phyloP scores from a whole-genome alignment of 192 early-diverging fungal genomes.

The Phlyctochytrium planicorne region DNA sequence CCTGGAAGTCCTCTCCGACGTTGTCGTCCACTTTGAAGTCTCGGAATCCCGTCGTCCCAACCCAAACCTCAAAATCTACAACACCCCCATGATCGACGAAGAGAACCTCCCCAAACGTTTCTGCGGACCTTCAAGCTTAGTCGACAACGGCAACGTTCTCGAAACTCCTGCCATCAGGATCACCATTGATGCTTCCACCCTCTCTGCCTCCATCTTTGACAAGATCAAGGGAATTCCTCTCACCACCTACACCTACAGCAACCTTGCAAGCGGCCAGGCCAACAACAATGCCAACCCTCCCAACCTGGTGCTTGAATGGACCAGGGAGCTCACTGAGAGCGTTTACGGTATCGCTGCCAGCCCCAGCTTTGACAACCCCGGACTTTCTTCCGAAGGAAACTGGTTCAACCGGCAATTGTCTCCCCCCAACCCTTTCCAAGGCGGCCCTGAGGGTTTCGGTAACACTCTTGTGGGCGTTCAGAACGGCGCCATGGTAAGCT shows the following conservation, averaged over 20 bases:
- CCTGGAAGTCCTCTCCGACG: slow-evolving; percentile 16
- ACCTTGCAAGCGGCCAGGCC: not conserved
- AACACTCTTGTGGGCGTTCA: not conserved
- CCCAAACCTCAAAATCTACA: not conserved
- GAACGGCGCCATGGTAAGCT: slow-evolving; percentile 4
- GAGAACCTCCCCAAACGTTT: slow-evolving; percentile 5
- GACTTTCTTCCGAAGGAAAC: not conserved
- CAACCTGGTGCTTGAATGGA: not conserved
- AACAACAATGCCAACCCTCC: not conserved
- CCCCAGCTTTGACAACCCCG: not conserved
- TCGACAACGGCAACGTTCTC: slow-evolving; percentile 1
- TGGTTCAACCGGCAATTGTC: slow-evolving; percentile 12
- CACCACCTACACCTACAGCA: slow-evolving; percentile 17
- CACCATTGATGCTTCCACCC: slow-evolving; percentile 9
- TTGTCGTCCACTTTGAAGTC: slow-evolving; percentile 21
- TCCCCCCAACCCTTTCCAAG: slow-evolving; percentile 11
- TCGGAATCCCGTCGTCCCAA: not conserved
- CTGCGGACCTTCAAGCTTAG: slow-evolving; percentile 15
- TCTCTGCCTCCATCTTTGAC: slow-evolving; percentile 10
- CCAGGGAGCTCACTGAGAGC: slow-evolving; percentile 14
- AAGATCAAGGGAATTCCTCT: not conserved
- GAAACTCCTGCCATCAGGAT: not conserved
- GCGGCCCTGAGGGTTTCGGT: slow-evolving; percentile 2
- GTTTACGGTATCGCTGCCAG: slow-evolving; percentile 15
- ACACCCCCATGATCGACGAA: slow-evolving; percentile 22